Conservation (phyloP, 1,284 basidiomycete species). For the Salmacisia buchloeana region DNA sequence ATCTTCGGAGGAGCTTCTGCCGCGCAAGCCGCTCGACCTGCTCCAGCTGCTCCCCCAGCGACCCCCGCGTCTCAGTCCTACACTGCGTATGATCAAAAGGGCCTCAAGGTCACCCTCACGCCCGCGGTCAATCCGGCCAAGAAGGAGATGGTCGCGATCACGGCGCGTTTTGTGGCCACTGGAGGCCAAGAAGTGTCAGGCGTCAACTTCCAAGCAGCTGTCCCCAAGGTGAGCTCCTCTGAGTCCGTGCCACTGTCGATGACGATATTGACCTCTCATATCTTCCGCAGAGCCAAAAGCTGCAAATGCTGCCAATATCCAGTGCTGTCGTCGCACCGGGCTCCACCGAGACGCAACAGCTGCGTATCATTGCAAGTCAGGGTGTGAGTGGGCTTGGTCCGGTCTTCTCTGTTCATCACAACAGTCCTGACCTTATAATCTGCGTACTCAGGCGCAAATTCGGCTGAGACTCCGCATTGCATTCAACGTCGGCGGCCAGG, state of each 20-base stretch:
- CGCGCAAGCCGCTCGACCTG: constrained; percentile 58
- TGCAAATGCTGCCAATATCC: constrained; percentile 98
- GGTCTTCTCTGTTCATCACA: not conserved
- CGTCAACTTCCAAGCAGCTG: constrained; percentile 93
- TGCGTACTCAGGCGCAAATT: constrained; percentile 63
- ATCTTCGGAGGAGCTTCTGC: constrained; percentile 39
- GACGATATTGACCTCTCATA: not conserved
- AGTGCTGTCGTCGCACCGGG: constrained; percentile 73
- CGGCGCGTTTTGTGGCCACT: constrained; percentile 73
- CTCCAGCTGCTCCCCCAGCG: constrained; percentile 41
- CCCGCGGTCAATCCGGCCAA: constrained; percentile 72
- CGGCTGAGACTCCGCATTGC: constrained; percentile 79
- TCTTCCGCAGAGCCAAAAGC: constrained; percentile 72
- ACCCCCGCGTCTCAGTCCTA: constrained; percentile 64
- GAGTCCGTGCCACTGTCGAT: too few relatives aligned
- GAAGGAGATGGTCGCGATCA: constrained; percentile 80
- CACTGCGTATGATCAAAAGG: constrained; percentile 84
- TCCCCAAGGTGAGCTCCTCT: constrained; percentile 86
- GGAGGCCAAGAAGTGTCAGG: constrained; percentile 55
- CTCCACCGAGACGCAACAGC: constrained; percentile 82
- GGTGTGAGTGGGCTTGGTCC: constrained; percentile 61
- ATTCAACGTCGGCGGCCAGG: constrained; percentile 63
- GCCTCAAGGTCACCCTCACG: constrained; percentile 79
- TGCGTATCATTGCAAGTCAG: constrained; percentile 80
- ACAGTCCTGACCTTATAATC: not conserved